phyloP scores from a whole-genome alignment of 2,329 filamentous ascomycete genomes.

The Stemphylium vesicarium region DNA sequence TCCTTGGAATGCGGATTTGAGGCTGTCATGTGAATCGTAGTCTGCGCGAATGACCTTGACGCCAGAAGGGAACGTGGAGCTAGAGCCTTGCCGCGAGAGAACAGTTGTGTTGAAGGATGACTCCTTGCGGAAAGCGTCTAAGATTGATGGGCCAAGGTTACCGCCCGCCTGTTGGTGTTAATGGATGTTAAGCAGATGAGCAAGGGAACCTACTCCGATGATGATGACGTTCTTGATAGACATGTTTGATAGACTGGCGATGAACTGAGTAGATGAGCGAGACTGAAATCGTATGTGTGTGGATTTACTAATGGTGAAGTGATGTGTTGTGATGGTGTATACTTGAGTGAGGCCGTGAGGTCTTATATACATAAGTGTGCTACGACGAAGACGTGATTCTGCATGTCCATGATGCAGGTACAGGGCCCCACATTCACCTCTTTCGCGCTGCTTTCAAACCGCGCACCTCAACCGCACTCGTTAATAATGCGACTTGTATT shows the following conservation, averaged over 20 bases:
- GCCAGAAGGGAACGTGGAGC: conserved; percentile 47
- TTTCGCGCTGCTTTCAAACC: conserved; percentile 5
- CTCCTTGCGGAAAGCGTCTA: conserved; percentile 49
- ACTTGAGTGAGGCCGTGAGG: not conserved
- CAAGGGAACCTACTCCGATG: conserved; percentile 47
- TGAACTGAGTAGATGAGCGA: not conserved
- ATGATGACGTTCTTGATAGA: conserved; percentile 54
- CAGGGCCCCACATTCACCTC: conserved; percentile 11
- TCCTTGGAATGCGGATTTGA: conserved; percentile 59
- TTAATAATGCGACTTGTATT: not conserved
- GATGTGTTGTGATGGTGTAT: not conserved
- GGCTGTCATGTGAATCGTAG: conserved; percentile 55
- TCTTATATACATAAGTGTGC: conserved; percentile 13
- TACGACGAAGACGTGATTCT: conserved; percentile 15
- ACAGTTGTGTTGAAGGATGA: conserved; percentile 62
- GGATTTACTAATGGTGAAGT: not conserved
- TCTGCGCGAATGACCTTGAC: conserved; percentile 57
- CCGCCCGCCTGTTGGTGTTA: conserved; percentile 43
- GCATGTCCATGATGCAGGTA: conserved; percentile 6
- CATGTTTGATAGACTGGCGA: conserved; percentile 24
- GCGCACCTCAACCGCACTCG: not conserved
- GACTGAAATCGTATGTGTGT: not conserved
- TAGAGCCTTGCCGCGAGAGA: conserved; percentile 59
- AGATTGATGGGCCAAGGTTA: conserved; percentile 52
- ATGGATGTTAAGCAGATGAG: not conserved